Evolutionary conservation across 352 stramenopile genomes (phyloP).

Genomic region (Sclerospora graminicola): DNA sequence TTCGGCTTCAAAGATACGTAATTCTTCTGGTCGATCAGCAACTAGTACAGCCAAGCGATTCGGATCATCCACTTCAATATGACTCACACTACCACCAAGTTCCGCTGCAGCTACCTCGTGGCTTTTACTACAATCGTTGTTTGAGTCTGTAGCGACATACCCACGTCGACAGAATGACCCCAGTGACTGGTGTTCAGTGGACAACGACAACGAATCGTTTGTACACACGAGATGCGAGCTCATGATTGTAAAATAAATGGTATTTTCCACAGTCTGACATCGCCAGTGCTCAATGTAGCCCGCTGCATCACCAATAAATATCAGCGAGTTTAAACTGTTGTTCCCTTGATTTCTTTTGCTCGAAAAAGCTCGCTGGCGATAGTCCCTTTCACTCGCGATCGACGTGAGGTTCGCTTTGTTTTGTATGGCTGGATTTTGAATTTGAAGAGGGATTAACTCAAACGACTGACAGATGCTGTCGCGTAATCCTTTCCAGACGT

Average conservation of each 20-base stretch:
- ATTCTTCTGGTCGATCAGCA: constrained; percentile 27
- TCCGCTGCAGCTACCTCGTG: background rate
- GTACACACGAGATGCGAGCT: constrained; percentile 23
- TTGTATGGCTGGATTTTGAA: constrained; percentile 34
- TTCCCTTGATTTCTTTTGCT: constrained; percentile 22
- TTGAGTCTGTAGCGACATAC: constrained; percentile 16
- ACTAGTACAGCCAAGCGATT: constrained; percentile 71
- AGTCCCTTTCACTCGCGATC: constrained; percentile 68
- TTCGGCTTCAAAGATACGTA: constrained; percentile 73
- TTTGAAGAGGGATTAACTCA: constrained; percentile 34
- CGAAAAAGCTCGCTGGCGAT: constrained; percentile 69
- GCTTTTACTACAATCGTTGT: constrained; percentile 5
- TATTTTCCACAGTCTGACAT: constrained; percentile 36
- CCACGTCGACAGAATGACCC: constrained; percentile 25
- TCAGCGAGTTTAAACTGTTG: constrained; percentile 51
- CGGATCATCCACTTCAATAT: constrained; percentile 81
- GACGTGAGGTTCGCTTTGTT: constrained; percentile 58
- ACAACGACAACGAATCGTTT: constrained; percentile 2
- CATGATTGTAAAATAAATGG: constrained; percentile 71
- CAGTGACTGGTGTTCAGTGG: constrained; percentile 2
- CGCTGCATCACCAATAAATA: constrained; percentile 57
- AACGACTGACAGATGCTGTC: constrained; percentile 27
- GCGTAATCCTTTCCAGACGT: constrained; percentile 53
- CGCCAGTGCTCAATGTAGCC: constrained; percentile 69
- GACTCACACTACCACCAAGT: constrained; percentile 23